Conservation (phyloP, 1,139 yeast species). For the Sugiyamaella xylanicola region DNA sequence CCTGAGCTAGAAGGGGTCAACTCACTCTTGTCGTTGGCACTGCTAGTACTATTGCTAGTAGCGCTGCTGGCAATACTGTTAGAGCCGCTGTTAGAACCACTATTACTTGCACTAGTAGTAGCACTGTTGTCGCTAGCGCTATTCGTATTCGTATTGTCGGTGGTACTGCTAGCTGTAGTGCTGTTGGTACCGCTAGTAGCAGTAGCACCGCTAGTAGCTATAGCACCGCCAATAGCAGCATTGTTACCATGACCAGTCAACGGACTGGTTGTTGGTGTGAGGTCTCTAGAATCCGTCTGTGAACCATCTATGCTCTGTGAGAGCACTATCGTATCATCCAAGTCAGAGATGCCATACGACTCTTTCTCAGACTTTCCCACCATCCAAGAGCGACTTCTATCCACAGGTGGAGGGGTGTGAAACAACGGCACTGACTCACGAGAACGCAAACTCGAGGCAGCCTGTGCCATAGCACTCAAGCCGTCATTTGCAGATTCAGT, state of each 20-base stretch:
- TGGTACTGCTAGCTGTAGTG: too few relatives aligned
- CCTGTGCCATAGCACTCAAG: slow-evolving; percentile 16
- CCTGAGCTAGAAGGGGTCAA: too few relatives aligned
- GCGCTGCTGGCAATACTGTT: neutral
- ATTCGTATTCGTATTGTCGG: too few relatives aligned
- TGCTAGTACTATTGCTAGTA: too few relatives aligned
- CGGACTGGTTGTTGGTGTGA: too few relatives aligned
- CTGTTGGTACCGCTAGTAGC: neutral
- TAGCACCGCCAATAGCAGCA: too few relatives aligned
- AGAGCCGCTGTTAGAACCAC: neutral
- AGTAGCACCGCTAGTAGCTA: too few relatives aligned
- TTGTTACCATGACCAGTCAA: too few relatives aligned
- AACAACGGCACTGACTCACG: slow-evolving; percentile 20
- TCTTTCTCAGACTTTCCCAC: slow-evolving; percentile 31
- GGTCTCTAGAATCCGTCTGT: neutral
- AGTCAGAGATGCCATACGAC: slow-evolving; percentile 29
- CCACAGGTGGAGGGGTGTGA: slow-evolving; percentile 35
- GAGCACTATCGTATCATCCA: neutral
- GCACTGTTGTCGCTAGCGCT: too few relatives aligned
- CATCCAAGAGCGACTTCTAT: slow-evolving; percentile 29
- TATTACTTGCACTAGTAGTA: neutral
- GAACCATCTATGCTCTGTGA: neutral
- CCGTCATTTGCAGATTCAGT: slow-evolving; percentile 3
- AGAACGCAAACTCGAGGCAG: slow-evolving; percentile 8
- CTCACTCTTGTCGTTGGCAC: too few relatives aligned